Evolutionary conservation across 768 basidiomycete species (phyloP).

Genomic region (Obba rivulosa): DNA sequence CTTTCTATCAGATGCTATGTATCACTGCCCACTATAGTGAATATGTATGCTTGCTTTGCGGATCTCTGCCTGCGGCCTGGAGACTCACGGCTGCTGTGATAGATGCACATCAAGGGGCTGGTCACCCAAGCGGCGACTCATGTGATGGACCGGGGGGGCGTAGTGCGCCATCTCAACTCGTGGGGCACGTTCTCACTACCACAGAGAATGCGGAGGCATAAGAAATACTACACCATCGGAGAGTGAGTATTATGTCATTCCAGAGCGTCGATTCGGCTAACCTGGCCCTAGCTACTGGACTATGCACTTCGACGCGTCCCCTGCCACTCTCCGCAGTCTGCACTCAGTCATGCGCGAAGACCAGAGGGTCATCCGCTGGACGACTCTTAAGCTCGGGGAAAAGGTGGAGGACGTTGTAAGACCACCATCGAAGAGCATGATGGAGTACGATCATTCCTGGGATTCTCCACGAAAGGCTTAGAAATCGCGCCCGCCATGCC

Average conservation of each 20-base stretch:
- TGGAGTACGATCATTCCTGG: no score
- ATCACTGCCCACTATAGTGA: conserved; percentile 70
- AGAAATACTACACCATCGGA: conserved; percentile 51
- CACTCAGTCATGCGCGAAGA: conserved; percentile 67
- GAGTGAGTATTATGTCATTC: conserved; percentile 53
- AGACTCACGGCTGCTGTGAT: conserved; percentile 2
- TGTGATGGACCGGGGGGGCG: conserved; percentile 70
- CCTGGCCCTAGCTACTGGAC: conserved; percentile 70
- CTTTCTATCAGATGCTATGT: conserved; percentile 84
- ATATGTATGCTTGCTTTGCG: conserved; percentile 49
- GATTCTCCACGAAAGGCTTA: neutral
- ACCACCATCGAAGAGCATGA: conserved; percentile 19
- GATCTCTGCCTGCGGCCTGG: neutral
- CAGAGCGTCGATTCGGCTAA: conserved; percentile 11
- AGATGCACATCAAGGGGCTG: conserved; percentile 73
- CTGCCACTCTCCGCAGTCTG: conserved; percentile 59
- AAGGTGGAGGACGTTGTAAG: conserved; percentile 63
- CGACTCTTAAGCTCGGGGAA: conserved; percentile 72
- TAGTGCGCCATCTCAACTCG: conserved; percentile 74
- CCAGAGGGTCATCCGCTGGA: conserved; percentile 80
- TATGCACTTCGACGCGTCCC: conserved; percentile 85
- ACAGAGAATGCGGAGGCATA: conserved; percentile 64
- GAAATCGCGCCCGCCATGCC: neutral
- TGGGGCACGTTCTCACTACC: conserved; percentile 73
- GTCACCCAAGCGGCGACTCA: conserved; percentile 67